phyloP scores from a whole-genome alignment of 139 green algal genomes.

The Dunaliella primolecta region DNA sequence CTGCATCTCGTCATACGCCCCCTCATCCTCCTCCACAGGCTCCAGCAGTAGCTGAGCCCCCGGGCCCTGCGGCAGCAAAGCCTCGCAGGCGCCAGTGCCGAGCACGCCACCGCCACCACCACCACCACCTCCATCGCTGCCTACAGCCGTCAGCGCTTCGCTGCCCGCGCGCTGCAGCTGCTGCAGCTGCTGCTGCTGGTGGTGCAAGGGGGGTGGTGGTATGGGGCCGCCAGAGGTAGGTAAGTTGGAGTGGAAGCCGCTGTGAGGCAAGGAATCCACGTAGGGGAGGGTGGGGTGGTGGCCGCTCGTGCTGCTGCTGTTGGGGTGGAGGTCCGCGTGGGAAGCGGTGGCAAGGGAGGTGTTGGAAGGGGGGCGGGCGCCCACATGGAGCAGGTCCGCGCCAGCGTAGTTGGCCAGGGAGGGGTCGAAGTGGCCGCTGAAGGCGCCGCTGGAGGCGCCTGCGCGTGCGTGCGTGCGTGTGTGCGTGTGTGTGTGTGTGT shows the following conservation, averaged over 20 bases:
- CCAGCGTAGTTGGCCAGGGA: background rate
- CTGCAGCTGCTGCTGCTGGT: background rate
- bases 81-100: background rate
- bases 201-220: too few relatives aligned
- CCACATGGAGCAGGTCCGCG: background rate
- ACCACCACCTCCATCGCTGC: background rate
- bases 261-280: too few relatives aligned
- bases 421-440: background rate
- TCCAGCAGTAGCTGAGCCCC: too few relatives aligned
- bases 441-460: too few relatives aligned
- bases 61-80: background rate
- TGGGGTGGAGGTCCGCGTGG: background rate
- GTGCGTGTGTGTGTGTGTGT: too few relatives aligned
- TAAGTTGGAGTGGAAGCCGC: too few relatives aligned
- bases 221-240: too few relatives aligned
- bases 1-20: conserved; percentile 18
- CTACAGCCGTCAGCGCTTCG: background rate
- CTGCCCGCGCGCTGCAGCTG: background rate
- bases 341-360: background rate
- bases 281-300: too few relatives aligned
- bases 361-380: background rate
- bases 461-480: too few relatives aligned
- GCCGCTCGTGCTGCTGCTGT: background rate
- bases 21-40: conserved; percentile 15
- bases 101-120: background rate